A percentile compares a stretch with the other conserved stretches of the same genome.
These are phyloP conservation scores for Ogataea ramenticola DNA, from an alignment of 805 yeast genomes.

Conservation along the genomic window DNA sequence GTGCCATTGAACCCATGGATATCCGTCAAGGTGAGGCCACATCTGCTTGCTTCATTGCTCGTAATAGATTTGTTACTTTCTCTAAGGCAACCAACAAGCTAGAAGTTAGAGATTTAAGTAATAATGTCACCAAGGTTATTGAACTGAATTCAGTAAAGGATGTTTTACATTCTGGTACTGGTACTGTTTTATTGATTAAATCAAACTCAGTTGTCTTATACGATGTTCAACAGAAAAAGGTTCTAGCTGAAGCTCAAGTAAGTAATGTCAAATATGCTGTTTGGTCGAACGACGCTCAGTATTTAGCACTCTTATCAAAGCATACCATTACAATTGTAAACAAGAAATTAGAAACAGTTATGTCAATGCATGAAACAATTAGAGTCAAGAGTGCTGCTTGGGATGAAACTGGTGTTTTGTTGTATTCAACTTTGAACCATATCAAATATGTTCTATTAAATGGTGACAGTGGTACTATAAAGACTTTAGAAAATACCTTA, in stretches of 20 bases:
- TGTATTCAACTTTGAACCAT: slow-evolving; percentile 92
- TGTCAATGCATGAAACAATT: slow-evolving; percentile 92
- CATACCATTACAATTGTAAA: slow-evolving; percentile 88
- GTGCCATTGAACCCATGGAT: slow-evolving; percentile 90
- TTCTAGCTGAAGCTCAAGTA: slow-evolving; percentile 58
- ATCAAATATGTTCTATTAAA: slow-evolving; percentile 88
- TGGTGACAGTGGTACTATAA: slow-evolving; percentile 93
- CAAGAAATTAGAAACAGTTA: slow-evolving; percentile 65
- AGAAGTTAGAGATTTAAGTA: slow-evolving; percentile 76
- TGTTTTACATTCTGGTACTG: slow-evolving; percentile 74
- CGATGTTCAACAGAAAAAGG: slow-evolving; percentile 90
- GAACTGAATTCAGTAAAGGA: slow-evolving; percentile 64
- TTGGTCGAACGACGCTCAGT: slow-evolving; percentile 85
- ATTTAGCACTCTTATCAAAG: slow-evolving; percentile 82
- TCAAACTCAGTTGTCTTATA: slow-evolving; percentile 65
- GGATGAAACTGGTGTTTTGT: slow-evolving; percentile 89
- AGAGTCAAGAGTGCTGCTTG: slow-evolving; percentile 95
- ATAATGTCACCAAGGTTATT: slow-evolving; percentile 75
- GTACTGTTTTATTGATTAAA: slow-evolving; percentile 72
- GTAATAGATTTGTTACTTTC: slow-evolving; percentile 88
- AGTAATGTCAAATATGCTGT: slow-evolving; percentile 79
- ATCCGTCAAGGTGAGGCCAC: slow-evolving; percentile 73
- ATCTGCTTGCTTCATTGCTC: slow-evolving; percentile 85
- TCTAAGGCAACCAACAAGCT: slow-evolving; percentile 56
- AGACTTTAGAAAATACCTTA: slow-evolving; percentile 82